Evolutionary conservation across 2,329 filamentous ascomycete species (phyloP), one percentile per base, ranked within the genome.

Genomic region (Diplodia mutila): DNA sequence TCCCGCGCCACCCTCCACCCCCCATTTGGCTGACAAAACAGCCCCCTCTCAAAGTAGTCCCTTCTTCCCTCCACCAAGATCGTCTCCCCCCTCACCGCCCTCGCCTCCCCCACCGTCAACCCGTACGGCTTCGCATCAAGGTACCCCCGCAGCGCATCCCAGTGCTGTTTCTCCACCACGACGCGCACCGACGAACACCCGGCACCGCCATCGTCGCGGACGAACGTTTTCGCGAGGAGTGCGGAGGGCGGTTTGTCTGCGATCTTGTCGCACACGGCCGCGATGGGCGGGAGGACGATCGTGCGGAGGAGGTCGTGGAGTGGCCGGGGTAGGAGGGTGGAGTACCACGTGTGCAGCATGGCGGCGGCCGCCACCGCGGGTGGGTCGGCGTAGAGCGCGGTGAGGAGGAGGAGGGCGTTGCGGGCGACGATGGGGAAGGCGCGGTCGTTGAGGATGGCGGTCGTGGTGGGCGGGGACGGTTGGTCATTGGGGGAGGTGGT

Each of bases 281-380:
- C 37, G 12, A 84, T 74, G 1, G 76, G 65, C 2, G 77, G 76
- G 0, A 74, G 69, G 14, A 81, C 68, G 0, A 65, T 51, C 0
- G 57, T 27, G 16, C 72, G 69, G 3, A 82, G 68, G 1, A 69
- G 48, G 0, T 72, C 21, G 1, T 76, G 9, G 57, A 78, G 69
- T 2, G 39, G 49, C 6, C 67, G 25, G 0, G 75, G 72, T 0
- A 83, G 23, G 4, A 77, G 63, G 1, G 79, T 78, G 0, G 82
- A 85, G 71, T 84, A 84, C 82, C 82, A 84, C 4, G 83, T 9
- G 70, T 84, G 81, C 1, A 82, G 69, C 53, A 83, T 81, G 18
- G 73, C 73, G 0, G 76, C 74, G 2, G 72, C 69, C 0, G 75
- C 76, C 6, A 68, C 7, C 6, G 29, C 7, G 67, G n/a, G 27